phyloP scores from a whole-genome alignment of 192 early-diverging fungal species.

The Coemansia sp. region DNA sequence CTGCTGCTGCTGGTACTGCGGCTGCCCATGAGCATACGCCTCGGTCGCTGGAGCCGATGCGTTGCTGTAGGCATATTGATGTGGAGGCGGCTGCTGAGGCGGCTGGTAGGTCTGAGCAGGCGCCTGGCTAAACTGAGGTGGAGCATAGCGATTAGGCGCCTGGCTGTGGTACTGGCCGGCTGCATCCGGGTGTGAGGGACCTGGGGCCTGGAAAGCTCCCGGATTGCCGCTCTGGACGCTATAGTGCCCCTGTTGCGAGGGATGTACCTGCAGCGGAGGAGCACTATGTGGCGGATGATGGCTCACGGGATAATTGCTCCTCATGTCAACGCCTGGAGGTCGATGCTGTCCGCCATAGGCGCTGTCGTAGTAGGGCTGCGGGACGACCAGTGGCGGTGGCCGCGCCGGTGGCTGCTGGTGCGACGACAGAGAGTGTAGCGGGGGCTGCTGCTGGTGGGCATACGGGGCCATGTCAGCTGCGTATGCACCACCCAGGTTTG shows the following conservation, averaged over 20 bases:
- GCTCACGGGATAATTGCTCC: slow-evolving; percentile 3
- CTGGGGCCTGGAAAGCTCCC: neutral
- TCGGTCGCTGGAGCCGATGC: neutral
- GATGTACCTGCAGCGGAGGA: slow-evolving; percentile 4
- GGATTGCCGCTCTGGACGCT: slow-evolving; percentile 1
- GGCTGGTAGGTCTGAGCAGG: neutral
- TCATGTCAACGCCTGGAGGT: neutral
- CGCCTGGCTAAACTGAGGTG: slow-evolving; percentile 1
- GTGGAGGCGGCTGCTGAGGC: neutral
- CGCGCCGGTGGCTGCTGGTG: slow-evolving; percentile 3
- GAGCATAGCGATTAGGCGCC: slow-evolving; percentile 1
- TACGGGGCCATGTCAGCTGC: slow-evolving; percentile 14
- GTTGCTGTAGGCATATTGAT: slow-evolving; percentile 13
- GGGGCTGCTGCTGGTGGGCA: slow-evolving; percentile 1
- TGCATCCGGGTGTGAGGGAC: neutral
- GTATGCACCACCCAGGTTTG: slow-evolving; percentile 15
- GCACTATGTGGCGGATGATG: slow-evolving; percentile 3
- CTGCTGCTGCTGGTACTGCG: slow-evolving; percentile 15
- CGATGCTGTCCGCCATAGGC: slow-evolving; percentile 1
- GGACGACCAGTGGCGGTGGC: slow-evolving; percentile 7
- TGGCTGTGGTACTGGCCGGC: neutral
- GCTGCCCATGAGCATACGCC: neutral
- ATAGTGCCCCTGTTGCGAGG: slow-evolving; percentile 10
- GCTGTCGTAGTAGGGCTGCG: slow-evolving; percentile 11
- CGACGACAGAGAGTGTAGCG: neutral